Base-by-base conservation (phyloP, 2,329 filamentous ascomycete species). In the Pleurostoma richardsiae region DNA sequence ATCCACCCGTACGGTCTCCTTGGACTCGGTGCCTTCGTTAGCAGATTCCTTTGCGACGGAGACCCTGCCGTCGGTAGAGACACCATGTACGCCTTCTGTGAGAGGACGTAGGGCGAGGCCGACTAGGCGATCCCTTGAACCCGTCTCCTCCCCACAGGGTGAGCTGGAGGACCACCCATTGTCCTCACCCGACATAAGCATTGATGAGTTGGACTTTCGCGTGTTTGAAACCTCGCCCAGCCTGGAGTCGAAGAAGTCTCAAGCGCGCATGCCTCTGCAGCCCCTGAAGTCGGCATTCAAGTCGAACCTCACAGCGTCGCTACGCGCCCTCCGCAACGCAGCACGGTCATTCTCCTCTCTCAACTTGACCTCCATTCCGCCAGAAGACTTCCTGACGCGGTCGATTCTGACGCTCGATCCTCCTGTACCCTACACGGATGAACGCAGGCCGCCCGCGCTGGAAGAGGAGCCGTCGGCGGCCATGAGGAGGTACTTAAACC, bases 381-480 rank as follows among this genome's bases (percentile, higher is more conserved):
- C 82, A 3, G 82, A 86, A 56, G 82, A 86, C 59, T 79, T 86
- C 46, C 70, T 86, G 28, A 85, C 82, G 6, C 73, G 83, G 51
- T 86, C 82, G 31, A 82, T 86, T 55, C 72, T 86, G 45, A 82
- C 82, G 27, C 82, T 86, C 50, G 81, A 85, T 56, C 80, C 82
- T 27, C 73, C 76, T 45, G 79, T 85, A 19, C 82, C 82, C 1
- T 86, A 82, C 58, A 81, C 82, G 5, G 83, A 86, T 54, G 83
- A 86, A 65, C 78, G 80, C 42, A 76, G 82, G 54, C 83, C 83
- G 4, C 80, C 80, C 4, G 71, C 76, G 2, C 69, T 82, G 4
- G 77, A 80, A 47, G 82, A 85, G 57, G 80, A 82, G 53, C 83
- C 83, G 8, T 84, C 81, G 38, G 79, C 83, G 47, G 82, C 80